Conservation (phyloP, 305 asterid genomes). For the Solanum chacoense region DNA sequence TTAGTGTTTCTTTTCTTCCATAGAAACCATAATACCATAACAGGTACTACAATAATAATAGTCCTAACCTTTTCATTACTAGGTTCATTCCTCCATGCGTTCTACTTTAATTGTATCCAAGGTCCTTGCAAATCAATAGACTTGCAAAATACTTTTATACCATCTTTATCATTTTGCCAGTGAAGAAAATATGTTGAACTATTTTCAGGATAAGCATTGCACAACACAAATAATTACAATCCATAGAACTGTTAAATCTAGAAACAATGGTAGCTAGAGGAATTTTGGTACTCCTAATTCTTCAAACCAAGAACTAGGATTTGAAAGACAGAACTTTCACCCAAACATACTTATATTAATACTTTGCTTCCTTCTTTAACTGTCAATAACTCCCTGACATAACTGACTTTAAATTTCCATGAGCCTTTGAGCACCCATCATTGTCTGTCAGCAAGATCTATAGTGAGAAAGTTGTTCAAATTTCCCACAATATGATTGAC, state of each 20-base stretch:
- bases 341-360: background rate
- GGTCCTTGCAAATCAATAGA: background rate
- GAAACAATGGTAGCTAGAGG: background rate
- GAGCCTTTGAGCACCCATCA: background rate
- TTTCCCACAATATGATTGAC: background rate
- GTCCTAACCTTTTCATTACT: background rate
- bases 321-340: background rate
- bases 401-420: background rate
- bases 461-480: background rate
- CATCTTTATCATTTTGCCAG: background rate
- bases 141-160: background rate
- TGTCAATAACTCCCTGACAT: background rate
- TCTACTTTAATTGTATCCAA: background rate
- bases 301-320: too few relatives aligned
- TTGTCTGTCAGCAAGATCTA: too few relatives aligned
- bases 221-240: background rate
- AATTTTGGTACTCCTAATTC: background rate
- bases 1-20: background rate
- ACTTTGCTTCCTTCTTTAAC: background rate
- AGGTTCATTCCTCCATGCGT: background rate
- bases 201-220: background rate
- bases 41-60: background rate
- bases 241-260: background rate
- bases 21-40: background rate
- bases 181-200: too few relatives aligned